These are phyloP conservation scores for Malus hybrid DNA, from an alignment of 331 rosid species.

Conservation along the genomic window DNA sequence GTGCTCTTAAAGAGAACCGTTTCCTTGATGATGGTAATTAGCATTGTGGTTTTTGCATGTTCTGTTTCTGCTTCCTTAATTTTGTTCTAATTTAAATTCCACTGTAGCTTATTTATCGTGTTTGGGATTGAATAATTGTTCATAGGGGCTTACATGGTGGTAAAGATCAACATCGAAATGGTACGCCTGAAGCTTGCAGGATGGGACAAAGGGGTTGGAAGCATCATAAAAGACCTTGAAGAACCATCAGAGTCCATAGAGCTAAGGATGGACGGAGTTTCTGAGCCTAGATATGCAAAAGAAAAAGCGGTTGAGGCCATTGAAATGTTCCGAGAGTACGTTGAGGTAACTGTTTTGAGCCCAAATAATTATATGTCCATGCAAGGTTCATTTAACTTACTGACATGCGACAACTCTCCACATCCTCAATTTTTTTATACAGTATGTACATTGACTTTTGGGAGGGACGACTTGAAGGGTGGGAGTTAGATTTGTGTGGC, in stretches of 20 bases:
- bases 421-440: background rate
- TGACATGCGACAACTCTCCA: background rate
- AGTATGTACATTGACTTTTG: background rate
- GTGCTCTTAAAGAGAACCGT: slow-evolving; percentile 85
- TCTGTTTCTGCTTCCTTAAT: background rate
- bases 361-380: no score
- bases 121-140: background rate
- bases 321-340: slow-evolving; percentile 53
- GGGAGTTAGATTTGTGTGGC: slow-evolving; percentile 88
- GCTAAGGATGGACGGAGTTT: slow-evolving; percentile 56
- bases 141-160: slow-evolving; percentile 81
- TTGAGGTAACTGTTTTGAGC: slow-evolving; percentile 40
- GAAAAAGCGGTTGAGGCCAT: slow-evolving; percentile 58
- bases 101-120: background rate
- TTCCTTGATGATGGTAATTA: slow-evolving; percentile 79
- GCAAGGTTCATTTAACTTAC: no score
- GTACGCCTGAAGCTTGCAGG: slow-evolving; percentile 82
- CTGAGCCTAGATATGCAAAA: slow-evolving; percentile 64
- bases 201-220: slow-evolving; percentile 67
- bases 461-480: slow-evolving; percentile 79
- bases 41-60: background rate
- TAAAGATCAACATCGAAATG: slow-evolving; percentile 82
- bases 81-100: background rate
- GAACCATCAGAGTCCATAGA: slow-evolving; percentile 65
- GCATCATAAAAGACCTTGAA: slow-evolving; percentile 71